Evolutionary conservation across 2,329 filamentous ascomycete species (phyloP).

Genomic region (Fusarium sulawesiense): DNA sequence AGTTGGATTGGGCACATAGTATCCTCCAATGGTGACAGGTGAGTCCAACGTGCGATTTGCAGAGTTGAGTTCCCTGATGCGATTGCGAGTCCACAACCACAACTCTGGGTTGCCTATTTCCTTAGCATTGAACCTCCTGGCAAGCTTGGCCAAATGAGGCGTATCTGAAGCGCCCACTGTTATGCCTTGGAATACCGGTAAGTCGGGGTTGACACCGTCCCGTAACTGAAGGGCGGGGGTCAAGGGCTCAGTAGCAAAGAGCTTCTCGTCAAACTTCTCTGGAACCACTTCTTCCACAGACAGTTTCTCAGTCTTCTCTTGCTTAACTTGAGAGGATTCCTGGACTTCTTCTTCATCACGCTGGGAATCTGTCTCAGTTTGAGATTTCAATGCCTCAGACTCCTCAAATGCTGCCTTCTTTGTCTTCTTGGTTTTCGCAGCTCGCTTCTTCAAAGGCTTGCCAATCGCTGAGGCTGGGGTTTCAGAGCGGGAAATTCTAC

Average conservation of each 20-base stretch:
- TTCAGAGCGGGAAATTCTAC: conserved; percentile 58
- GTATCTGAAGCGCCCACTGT: conserved; percentile 58
- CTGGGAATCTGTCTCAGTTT: conserved; percentile 61
- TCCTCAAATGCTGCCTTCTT: conserved; percentile 83
- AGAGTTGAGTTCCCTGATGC: conserved; percentile 66
- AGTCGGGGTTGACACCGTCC: conserved; percentile 57
- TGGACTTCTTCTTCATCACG: conserved; percentile 53
- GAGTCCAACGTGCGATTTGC: conserved; percentile 42
- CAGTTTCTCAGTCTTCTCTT: conserved; percentile 32
- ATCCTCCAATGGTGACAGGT: conserved; percentile 66
- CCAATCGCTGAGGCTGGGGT: conserved; percentile 56
- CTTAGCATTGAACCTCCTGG: conserved; percentile 58
- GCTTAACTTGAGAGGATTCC: conserved; percentile 27
- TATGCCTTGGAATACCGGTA: conserved; percentile 59
- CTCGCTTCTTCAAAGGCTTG: conserved; percentile 67
- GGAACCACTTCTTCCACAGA: conserved; percentile 47
- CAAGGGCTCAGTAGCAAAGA: conserved; percentile 62
- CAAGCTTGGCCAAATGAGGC: conserved; percentile 62
- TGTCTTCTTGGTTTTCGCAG: conserved; percentile 73
- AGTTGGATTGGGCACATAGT: conserved; percentile 86
- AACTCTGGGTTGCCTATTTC: conserved; percentile 63
- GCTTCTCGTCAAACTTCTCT: conserved; percentile 59
- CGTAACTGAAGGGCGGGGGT: conserved; percentile 59
- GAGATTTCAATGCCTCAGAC: conserved; percentile 68
- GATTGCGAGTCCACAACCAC: conserved; percentile 68